Evolutionary conservation across 805 yeast genomes (phyloP).

Genomic region (Candida hungchunana): DNA sequence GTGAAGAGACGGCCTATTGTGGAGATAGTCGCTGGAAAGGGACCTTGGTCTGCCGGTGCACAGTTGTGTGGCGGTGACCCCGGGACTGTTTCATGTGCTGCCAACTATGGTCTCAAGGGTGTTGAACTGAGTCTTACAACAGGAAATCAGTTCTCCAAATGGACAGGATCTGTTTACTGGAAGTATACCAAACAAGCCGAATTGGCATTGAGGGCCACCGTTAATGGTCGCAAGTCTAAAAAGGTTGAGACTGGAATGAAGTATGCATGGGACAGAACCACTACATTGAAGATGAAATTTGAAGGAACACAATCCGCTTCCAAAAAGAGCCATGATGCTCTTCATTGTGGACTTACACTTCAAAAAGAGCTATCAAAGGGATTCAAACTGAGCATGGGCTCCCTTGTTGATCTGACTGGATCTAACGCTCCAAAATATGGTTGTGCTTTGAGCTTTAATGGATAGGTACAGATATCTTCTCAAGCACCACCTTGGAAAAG

Average conservation of each 20-base stretch:
- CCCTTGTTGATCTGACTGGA: constrained; percentile 3
- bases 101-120: constrained; percentile 1
- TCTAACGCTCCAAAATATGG: constrained; percentile 2
- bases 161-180: background rate
- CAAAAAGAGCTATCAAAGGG: constrained; percentile 3
- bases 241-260: constrained; percentile 5
- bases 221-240: background rate
- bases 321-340: background rate
- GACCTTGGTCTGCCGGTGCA: constrained; percentile 2
- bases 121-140: constrained; percentile 1
- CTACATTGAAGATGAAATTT: constrained; percentile 3
- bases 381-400: constrained; percentile 3
- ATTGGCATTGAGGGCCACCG: constrained; percentile 1
- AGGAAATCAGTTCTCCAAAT: background rate
- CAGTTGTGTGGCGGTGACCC: constrained; percentile 1
- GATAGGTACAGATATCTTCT: too few relatives aligned
- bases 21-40: constrained; percentile 1
- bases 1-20: background rate
- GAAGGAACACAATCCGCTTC: background rate
- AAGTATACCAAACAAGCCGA: constrained; percentile 1
- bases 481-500: too few relatives aligned
- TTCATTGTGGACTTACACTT: constrained; percentile 1
- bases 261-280: constrained; percentile 1
- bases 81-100: constrained; percentile 1
- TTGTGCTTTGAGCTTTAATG: constrained; percentile 5